phyloP scores from a whole-genome alignment of 2,329 filamentous ascomycete species.

The Talaromyces sp. region DNA sequence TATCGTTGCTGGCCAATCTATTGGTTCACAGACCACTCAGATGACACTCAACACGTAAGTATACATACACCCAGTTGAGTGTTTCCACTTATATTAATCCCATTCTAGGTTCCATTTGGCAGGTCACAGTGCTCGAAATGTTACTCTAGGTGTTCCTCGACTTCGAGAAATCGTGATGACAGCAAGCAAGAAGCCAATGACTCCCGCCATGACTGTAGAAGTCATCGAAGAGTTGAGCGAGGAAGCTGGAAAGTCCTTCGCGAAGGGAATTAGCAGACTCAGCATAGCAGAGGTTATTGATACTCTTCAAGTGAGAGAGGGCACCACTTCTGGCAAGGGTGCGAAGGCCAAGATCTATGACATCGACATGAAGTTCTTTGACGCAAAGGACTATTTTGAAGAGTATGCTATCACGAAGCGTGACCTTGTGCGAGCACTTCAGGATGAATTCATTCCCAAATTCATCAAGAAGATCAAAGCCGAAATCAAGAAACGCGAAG shows the following conservation, averaged over 20 bases:
- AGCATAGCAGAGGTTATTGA: constrained; percentile 80
- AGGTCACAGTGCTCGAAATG: constrained; percentile 96
- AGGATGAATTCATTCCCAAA: constrained; percentile 68
- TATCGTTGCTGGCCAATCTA: constrained; percentile 91
- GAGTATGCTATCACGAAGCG: constrained; percentile 76
- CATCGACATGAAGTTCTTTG: constrained; percentile 77
- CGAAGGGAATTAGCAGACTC: constrained; percentile 85
- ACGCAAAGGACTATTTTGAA: constrained; percentile 71
- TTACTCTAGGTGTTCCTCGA: constrained; percentile 95
- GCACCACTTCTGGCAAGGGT: constrained; percentile 64
- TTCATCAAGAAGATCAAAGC: constrained; percentile 66
- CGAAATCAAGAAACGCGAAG: constrained; percentile 73
- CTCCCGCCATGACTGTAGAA: constrained; percentile 68
- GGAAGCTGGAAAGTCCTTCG: constrained; percentile 69
- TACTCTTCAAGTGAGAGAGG: constrained; percentile 73
- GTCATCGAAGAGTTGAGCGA: constrained; percentile 66
- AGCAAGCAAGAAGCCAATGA: constrained; percentile 80
- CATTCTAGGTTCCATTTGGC: constrained; percentile 76
- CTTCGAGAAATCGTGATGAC: constrained; percentile 98
- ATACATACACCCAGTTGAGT: neutral
- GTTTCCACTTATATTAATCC: neutral
- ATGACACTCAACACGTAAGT: constrained; percentile 87
- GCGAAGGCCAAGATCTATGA: constrained; percentile 80
- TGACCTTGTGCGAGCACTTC: constrained; percentile 75
- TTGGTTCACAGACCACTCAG: constrained; percentile 95